phyloP scores from a whole-genome alignment of 192 early-diverging fungal genomes.

The Coemansia sp. region DNA sequence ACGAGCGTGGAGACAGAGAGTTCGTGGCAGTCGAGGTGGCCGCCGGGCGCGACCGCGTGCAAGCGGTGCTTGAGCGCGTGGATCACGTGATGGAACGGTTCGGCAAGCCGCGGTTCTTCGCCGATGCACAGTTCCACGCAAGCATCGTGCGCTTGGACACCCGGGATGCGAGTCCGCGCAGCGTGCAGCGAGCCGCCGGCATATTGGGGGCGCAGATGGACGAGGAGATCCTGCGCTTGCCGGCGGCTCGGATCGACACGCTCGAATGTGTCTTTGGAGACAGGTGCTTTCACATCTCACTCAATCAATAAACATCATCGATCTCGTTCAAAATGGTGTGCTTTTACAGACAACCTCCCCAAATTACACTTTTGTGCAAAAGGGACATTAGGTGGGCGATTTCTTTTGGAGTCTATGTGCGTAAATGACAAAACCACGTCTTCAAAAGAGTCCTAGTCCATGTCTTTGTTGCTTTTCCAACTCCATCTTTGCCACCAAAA shows the following conservation, averaged over 20 bases:
- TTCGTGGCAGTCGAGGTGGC: constrained; percentile 44
- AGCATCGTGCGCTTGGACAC: constrained; percentile 34
- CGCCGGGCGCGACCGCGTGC: constrained; percentile 18
- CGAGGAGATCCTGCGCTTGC: constrained; percentile 38
- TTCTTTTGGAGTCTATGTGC: too few species aligned
- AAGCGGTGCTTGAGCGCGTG: constrained; percentile 22
- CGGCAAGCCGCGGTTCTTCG: constrained; percentile 37
- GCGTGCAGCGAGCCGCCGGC: constrained; percentile 10
- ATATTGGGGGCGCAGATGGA: constrained; percentile 31
- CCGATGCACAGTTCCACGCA: constrained; percentile 40
- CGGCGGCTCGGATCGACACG: constrained; percentile 38
- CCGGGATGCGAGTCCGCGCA: not conserved
- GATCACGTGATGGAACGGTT: constrained; percentile 39
- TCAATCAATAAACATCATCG: constrained; percentile 1
- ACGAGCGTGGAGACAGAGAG: constrained; percentile 29
- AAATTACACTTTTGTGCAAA: too few species aligned
- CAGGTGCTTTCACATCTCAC: constrained; percentile 25
- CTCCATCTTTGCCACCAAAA: too few species aligned
- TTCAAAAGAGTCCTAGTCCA: too few species aligned
- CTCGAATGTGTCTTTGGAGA: constrained; percentile 42
- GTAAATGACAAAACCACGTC: too few species aligned
- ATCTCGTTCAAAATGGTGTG: too few species aligned
- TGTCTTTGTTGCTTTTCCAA: too few species aligned
- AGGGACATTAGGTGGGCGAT: too few species aligned
- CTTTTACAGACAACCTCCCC: too few species aligned